Base-by-base conservation (phyloP, 371 early-diverging fungal genomes). In the Mucor piriformis region DNA sequence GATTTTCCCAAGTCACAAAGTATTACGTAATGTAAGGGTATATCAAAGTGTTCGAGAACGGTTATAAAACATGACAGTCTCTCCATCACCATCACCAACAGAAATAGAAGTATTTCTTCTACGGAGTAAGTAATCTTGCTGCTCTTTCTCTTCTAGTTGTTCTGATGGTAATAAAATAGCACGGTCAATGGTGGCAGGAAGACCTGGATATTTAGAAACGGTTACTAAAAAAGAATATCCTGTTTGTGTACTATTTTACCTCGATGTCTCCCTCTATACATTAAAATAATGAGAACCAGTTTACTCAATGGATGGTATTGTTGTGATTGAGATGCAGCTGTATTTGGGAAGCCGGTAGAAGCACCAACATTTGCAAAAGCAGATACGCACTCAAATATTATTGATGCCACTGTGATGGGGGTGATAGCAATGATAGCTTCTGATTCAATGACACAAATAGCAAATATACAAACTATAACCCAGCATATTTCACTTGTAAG, bases 321-420 rank as follows among this genome's bases (percentile, higher is more conserved):
- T 10, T 61, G 70, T 5, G 70, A 25, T 46, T 77, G 81, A 11
- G 81, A 77, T 2, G 69, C 59, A 4, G 57, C 27, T 16, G 70
- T 70, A 13, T 59, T 47, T 6, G 81, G 77, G 56, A 70, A 80
- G 6, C 81, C 81, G 8, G 42, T 54, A 2, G 74, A 73, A 0
- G 74, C 73, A 21, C 81, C 81, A 5, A 77, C 74, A 42, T 75
- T 77, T 18, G 69, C 77, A 65, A 77, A 80, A 1, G 77, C 81
- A 15, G 76, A 75, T 20, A 80, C 81, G 33, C 77, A 80, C 49
- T 80, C 81, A 25, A 75, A 80, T n/a, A 80, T 75, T 0, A 80
- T 53, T 2, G 72, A 60, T 18, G 58, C 42, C 13, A 77, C 60
- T 2, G 81, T 75, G 34, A 77, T 67, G n/a, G 77, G 73, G 0